Evolutionary conservation across 495 filamentous ascomycete genomes (phyloP), one percentile per base, ranked within the genome.

Genomic region (Hypomontagnella monticulosa): DNA sequence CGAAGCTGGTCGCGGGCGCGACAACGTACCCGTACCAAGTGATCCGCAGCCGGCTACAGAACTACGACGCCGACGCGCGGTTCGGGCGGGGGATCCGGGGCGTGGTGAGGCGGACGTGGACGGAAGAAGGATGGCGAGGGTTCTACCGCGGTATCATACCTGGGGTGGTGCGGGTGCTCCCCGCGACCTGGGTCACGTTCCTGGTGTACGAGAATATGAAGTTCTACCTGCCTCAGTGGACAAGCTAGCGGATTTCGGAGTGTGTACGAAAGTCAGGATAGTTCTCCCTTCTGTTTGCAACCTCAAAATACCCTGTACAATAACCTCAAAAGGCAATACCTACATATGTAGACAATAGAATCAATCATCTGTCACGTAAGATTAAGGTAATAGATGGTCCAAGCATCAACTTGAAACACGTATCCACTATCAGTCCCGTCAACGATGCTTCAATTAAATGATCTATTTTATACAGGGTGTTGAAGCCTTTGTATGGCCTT

Each of bases 171-270:
- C 85, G 94, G 56, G 95, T 98, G 43, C 74, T 99, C 73, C 95
- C 95, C 11, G 92, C 92, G 51, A 98, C 94, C 11, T 97, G 95
- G 86, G 91, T 97, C 40, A 98, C 94, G n/a, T 97, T 99, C 73
- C 75, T 99, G 68, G 93, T 97, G 44, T 98, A 98, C 77, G 95
- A 99, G 80, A 98, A 98, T 78, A 89, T 87, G 54, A 93, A 87
- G 78, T 81, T 80, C 59, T 88, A 88, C 74, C 71, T 91, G 19
- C 87, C 87, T 11, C 63, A 63, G 42, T 80, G 74, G 79, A 52
- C 44, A 20, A 41, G 19, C 27, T 60, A 61, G 54, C 11, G 0
- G 9, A 12, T 11, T 10, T 38, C 10, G 36, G 36, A 38, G 10
- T 38, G 2, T 14, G 36, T 38, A 14, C 36, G n/a, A 38, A 38